Evolutionary conservation across 2,329 filamentous ascomycete genomes (phyloP), one percentile per base, ranked within the genome.

Genomic region (Aspergillus flavus): DNA sequence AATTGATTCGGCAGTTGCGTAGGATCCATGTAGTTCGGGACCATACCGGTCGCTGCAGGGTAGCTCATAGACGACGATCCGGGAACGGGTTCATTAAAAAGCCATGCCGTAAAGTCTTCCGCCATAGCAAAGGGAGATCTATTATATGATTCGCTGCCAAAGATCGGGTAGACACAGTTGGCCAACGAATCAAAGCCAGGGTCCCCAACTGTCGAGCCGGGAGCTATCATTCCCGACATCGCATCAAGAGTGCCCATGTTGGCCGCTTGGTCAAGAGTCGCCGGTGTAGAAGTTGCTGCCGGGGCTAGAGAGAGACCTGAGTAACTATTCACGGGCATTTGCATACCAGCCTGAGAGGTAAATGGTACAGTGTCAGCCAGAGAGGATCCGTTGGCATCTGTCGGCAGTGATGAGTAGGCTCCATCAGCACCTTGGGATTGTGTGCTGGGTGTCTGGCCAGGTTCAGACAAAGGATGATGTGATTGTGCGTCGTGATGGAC

Each of bases 101-200:
- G 78, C 83, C 91, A 96, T 6, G 90, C 89, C 67, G 94, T 89
- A 72, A 95, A 95, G 72, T 96, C 93, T 73, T 96, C 92, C 0
- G 92, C 90, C 81, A 96, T 91, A 10, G 91, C 89, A 73, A 94
- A 94, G 0, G 94, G 93, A 3, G 93, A 96, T 62, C 94, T 91
- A 69, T 91, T 94, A 64, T 92, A 89, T 21, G 87, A 90, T 70
- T 96, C 93, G 30, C 86, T 89, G 19, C 93, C 93, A 77, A 97
- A 97, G 30, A 97, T 90, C 0, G 94, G 93, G 70, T 96, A 91
- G 5, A 91, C 75, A 64, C 76, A 81, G 6, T 73, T 71, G 14
- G 73, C 71, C 58, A 77, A 73, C 21, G 77, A 71, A 54, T 81
- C 80, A 16, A 79, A 73, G 34, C 72, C 69, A 26, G 73, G 62